These are phyloP conservation scores for Aspergillus sp. DNA, from an alignment of 2,329 filamentous ascomycete genomes.

Conservation along the genomic window DNA sequence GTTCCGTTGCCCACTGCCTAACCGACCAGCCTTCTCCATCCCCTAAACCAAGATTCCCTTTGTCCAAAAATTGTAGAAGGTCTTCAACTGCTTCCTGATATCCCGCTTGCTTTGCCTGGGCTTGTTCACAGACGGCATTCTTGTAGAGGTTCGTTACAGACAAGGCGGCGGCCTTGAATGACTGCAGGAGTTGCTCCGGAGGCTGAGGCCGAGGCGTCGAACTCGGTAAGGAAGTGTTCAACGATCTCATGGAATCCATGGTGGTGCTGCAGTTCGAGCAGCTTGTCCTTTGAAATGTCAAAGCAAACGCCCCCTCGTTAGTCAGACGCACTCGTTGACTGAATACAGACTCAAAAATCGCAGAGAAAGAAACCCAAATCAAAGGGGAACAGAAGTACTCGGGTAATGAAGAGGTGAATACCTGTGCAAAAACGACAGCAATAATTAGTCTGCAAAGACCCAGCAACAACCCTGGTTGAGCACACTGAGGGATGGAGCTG, in stretches of 20 bases:
- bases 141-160: conserved; percentile 97
- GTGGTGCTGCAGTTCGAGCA: conserved; percentile 6
- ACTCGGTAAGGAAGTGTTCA: conserved; percentile 54
- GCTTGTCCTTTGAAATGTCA: conserved; percentile 1
- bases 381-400: neutral
- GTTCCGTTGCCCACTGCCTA: conserved; percentile 51
- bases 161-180: conserved; percentile 85
- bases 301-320: conserved; percentile 3
- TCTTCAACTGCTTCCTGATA: conserved; percentile 95
- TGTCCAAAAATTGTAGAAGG: conserved; percentile 75
- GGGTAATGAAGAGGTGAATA: neutral
- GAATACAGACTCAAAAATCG: conserved; percentile 3
- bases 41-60: conserved; percentile 65
- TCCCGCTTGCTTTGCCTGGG: conserved; percentile 66
- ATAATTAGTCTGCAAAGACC: neutral
- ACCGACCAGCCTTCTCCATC: conserved; percentile 69
- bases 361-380: conserved; percentile 1
- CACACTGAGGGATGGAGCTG: conserved; percentile 5
- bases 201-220: conserved; percentile 42
- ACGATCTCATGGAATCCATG: conserved; percentile 58
- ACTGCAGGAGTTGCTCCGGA: conserved; percentile 60
- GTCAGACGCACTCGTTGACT: conserved; percentile 2
- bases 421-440: neutral
- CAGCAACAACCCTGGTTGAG: conserved; percentile 2
- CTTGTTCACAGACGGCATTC: conserved; percentile 69